These are phyloP conservation scores for Arctium minus DNA, from an alignment of 129 eudicot species.

Conservation along the genomic window DNA sequence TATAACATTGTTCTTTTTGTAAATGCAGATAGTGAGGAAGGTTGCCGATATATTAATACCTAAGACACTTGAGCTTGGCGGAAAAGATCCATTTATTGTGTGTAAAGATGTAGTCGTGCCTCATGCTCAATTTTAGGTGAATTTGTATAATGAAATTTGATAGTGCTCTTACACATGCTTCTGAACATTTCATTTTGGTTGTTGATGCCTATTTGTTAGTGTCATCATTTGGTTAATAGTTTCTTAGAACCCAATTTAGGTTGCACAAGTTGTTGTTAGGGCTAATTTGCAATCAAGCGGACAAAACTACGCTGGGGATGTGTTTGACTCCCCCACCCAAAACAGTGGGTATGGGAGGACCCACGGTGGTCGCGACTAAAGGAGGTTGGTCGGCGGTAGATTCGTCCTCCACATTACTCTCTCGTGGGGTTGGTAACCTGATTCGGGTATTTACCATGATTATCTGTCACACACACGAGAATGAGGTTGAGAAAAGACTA, in stretches of 20 bases:
- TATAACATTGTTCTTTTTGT: not conserved
- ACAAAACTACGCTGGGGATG: constrained; percentile 97
- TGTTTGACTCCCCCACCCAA: no score
- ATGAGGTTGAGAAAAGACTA: no score
- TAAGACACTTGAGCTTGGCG: no score
- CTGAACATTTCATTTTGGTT: not conserved
- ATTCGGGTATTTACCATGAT: no score
- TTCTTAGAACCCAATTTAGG: constrained; percentile 39
- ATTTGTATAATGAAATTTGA: not conserved
- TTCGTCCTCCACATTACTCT: no score
- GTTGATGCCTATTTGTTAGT: not conserved
- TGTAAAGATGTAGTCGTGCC: constrained; percentile 89
- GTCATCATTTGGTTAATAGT: constrained; percentile 7
- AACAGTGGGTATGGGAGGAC: no score
- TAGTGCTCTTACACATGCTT: not conserved
- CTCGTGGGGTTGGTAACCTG: no score
- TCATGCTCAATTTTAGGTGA: constrained; percentile 32
- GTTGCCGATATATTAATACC: no score
- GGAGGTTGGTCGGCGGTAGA: no score
- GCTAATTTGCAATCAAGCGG: constrained; percentile 95
- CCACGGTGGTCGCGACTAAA: no score
- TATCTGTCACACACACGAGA: no score
- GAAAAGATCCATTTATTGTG: constrained; percentile 41
- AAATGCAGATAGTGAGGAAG: no score
- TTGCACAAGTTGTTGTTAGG: constrained; percentile 96